These are phyloP conservation scores for Blastocrithidia nonstop DNA, from an alignment of 208 protist genomes.

Conservation along the genomic window DNA sequence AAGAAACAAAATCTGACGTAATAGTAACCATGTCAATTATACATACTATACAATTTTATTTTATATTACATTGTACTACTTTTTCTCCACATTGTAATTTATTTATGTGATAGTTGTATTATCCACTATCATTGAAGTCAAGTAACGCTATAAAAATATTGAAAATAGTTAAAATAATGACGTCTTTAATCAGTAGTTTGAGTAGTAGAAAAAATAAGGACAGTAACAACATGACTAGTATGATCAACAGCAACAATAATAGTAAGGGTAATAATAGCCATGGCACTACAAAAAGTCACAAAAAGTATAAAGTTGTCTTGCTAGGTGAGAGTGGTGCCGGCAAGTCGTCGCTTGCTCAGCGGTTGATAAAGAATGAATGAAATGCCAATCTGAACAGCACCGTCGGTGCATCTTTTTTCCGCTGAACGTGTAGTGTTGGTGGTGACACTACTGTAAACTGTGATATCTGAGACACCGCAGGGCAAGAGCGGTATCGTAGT, in stretches of 20 bases:
- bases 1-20: neutral
- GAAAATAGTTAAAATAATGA: too few species aligned
- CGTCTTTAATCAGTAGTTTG: too few species aligned
- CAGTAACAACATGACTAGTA: too few species aligned
- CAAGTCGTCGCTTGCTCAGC: conserved; percentile 80
- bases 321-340: conserved; percentile 81
- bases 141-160: too few species aligned
- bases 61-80: too few species aligned
- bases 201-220: too few species aligned
- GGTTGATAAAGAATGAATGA: conserved; percentile 68
- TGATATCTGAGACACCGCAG: conserved; percentile 85
- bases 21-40: neutral
- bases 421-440: conserved; percentile 45
- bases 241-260: too few species aligned
- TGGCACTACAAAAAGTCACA: conserved; percentile 2
- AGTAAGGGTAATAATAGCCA: too few species aligned
- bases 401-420: conserved; percentile 73
- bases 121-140: too few species aligned
- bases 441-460: conserved; percentile 43
- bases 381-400: conserved; percentile 55
- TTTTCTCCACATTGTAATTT: too few species aligned
- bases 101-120: too few species aligned
- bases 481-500: conserved; percentile 81
- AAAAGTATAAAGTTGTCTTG: conserved; percentile 79
- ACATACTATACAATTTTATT: neutral